Evolutionary conservation across 2,329 filamentous ascomycete species (phyloP).

Genomic region (Verticillium nonalfalfae): DNA sequence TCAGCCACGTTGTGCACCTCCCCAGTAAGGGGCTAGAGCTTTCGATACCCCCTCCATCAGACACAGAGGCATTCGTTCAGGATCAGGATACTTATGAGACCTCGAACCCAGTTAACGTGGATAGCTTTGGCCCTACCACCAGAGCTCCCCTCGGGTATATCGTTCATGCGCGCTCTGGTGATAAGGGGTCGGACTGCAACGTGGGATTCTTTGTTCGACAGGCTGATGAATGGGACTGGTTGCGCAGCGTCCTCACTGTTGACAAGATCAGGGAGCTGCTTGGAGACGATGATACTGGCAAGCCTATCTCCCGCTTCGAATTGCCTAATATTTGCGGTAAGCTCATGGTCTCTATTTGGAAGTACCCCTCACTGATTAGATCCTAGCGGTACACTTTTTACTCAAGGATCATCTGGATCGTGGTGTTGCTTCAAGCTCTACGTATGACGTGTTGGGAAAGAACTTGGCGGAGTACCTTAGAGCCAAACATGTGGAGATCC

Average conservation of each 20-base stretch:
- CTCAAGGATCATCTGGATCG: conserved; percentile 32
- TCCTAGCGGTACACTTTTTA: conserved; percentile 24
- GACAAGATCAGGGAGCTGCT: conserved; percentile 28
- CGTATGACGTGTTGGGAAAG: conserved; percentile 23
- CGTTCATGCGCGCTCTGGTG: conserved; percentile 24
- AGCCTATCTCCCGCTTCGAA: conserved; percentile 37
- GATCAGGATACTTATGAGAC: conserved; percentile 20
- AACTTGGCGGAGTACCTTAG: conserved; percentile 21
- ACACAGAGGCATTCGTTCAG: conserved; percentile 16
- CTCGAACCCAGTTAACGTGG: conserved; percentile 14
- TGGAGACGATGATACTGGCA: conserved; percentile 26
- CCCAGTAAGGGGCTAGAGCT: conserved; percentile 14
- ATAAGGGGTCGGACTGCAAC: conserved; percentile 34
- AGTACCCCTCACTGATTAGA: no score
- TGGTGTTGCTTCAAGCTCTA: conserved; percentile 12
- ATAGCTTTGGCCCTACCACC: conserved; percentile 18
- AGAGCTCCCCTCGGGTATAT: conserved; percentile 21
- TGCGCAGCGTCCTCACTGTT: conserved; percentile 32
- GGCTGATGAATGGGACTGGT: conserved; percentile 13
- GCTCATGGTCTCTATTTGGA: background rate
- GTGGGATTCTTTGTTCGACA: conserved; percentile 16
- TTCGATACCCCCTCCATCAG: conserved; percentile 11
- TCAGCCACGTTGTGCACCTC: conserved; percentile 15
- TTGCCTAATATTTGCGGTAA: conserved; percentile 20
- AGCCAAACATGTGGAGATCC: conserved; percentile 19